A percentile compares a stretch with the other conserved stretches of the same genome.
These are phyloP conservation scores for Spinacia oleracea DNA, from an alignment of 179 eudicot genomes.

Conservation along the genomic window DNA sequence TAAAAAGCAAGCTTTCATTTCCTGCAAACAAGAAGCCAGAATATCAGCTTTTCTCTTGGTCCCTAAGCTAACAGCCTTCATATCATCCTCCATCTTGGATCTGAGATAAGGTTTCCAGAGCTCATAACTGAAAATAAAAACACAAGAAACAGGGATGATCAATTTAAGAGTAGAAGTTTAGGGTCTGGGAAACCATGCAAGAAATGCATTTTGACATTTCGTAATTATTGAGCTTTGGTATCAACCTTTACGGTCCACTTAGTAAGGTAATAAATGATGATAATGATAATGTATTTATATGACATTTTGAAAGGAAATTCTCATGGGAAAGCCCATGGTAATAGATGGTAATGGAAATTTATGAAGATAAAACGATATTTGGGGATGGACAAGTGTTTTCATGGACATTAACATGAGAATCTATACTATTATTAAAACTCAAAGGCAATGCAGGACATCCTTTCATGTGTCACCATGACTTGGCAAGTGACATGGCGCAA, in stretches of 20 bases:
- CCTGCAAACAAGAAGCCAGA: constrained; percentile 71
- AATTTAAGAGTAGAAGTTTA: neutral
- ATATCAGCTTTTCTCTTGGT: constrained; percentile 71
- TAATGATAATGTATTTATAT: no score
- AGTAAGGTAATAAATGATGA: neutral
- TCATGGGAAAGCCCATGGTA: neutral
- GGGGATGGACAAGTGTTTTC: neutral
- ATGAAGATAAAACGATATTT: no score
- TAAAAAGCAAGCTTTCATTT: constrained; percentile 83
- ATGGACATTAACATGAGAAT: neutral
- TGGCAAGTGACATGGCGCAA: no score
- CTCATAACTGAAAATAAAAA: constrained; percentile 57
- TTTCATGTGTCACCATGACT: no score
- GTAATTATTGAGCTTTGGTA: neutral
- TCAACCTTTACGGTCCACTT: neutral
- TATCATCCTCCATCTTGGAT: constrained; percentile 90
- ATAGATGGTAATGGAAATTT: no score
- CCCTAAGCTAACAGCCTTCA: constrained; percentile 89
- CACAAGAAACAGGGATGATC: neutral
- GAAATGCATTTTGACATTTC: constrained; percentile 5
- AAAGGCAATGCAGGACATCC: no score
- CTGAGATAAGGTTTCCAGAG: constrained; percentile 97
- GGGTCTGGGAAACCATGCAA: neutral
- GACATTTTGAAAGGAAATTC: neutral
- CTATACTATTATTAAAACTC: no score